These are phyloP conservation scores for Cichorium intybus DNA, from an alignment of 140 eudicot species.

Conservation along the genomic window DNA sequence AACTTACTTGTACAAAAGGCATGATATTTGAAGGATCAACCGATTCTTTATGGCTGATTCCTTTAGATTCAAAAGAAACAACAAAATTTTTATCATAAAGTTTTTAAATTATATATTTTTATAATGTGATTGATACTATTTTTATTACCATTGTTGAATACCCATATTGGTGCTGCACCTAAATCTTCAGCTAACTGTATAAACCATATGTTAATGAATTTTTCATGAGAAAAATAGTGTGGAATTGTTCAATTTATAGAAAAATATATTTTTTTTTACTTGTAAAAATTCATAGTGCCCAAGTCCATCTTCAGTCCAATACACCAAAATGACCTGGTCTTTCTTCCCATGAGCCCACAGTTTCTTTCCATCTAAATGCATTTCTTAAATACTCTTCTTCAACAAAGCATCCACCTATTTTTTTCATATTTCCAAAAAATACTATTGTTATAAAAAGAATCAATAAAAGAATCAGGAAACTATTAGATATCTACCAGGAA, in stretches of 20 bases:
- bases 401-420: conserved; percentile 95
- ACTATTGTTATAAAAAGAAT: too few relatives aligned
- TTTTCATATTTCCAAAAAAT: not conserved
- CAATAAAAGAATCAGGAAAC: not conserved
- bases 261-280: conserved; percentile 30
- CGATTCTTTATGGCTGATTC: conserved; percentile 77
- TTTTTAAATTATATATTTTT: not conserved
- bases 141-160: conserved; percentile 95
- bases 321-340: conserved; percentile 95
- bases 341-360: conserved; percentile 96
- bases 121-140: conserved; percentile 8
- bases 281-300: conserved; percentile 90
- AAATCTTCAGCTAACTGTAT: conserved; percentile 88
- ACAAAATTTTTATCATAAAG: not conserved
- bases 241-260: not conserved
- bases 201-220: conserved; percentile 10
- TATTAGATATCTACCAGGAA: conserved; percentile 61
- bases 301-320: conserved; percentile 98
- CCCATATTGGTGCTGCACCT: conserved; percentile 93
- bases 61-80: conserved; percentile 32
- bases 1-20: conserved; percentile 72
- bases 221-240: too few relatives aligned
- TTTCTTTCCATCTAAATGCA: too few relatives aligned
- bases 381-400: conserved; percentile 85
- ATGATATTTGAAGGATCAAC: conserved; percentile 67